phyloP scores from a whole-genome alignment of 768 basidiomycete species.

The Panaeolus papilionaceus region DNA sequence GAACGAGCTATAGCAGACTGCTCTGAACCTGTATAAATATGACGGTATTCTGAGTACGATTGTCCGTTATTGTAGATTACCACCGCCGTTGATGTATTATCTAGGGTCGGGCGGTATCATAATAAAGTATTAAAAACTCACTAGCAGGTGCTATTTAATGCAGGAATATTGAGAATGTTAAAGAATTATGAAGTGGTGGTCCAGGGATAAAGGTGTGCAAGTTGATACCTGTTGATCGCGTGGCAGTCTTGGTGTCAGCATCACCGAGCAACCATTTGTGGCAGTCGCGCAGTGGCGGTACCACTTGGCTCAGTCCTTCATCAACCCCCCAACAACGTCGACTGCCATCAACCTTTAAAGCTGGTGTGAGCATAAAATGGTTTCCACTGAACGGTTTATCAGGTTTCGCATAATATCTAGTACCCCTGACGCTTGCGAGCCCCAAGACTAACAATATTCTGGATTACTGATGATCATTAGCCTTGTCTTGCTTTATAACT shows the following conservation, averaged over 20 bases:
- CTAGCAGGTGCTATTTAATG: not conserved
- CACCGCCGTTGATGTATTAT: not conserved
- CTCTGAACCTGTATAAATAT: constrained; percentile 11
- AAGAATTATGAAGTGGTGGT: not conserved
- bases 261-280: constrained; percentile 6
- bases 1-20: constrained; percentile 11
- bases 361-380: not conserved
- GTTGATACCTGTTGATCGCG: constrained; percentile 12
- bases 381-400: not conserved
- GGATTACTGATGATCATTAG: not conserved
- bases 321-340: not conserved
- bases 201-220: constrained; percentile 11
- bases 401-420: not conserved
- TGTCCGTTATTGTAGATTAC: not conserved
- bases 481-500: not conserved
- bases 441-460: not conserved
- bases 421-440: not conserved
- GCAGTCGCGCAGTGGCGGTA: constrained; percentile 4
- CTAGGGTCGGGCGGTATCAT: not conserved
- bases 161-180: constrained; percentile 7
- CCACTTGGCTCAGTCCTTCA: not conserved
- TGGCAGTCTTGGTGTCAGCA: constrained; percentile 12
- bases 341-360: not conserved
- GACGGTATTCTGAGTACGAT: constrained; percentile 1
- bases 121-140: constrained; percentile 7